A percentile compares a stretch with the other conserved stretches of the same genome.
Evolutionary conservation across 2,329 filamentous ascomycete genomes (phyloP).

Genomic region (Exophiala sp.): DNA sequence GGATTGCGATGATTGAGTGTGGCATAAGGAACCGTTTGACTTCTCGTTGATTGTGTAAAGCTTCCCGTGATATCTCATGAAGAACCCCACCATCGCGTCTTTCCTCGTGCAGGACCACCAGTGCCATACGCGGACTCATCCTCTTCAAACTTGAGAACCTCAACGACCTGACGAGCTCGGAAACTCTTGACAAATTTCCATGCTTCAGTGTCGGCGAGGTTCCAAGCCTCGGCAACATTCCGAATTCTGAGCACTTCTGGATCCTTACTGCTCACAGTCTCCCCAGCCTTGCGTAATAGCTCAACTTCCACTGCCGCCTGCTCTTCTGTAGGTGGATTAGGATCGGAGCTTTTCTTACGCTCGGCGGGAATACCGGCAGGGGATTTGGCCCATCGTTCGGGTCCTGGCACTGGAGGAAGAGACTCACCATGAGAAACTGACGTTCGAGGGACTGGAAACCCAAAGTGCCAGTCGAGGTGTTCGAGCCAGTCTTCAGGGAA

Average conservation of each 20-base stretch:
- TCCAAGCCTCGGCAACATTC: conserved; percentile 52
- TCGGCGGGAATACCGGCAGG: conserved; percentile 38
- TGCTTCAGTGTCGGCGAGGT: conserved; percentile 60
- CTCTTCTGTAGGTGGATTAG: conserved; percentile 36
- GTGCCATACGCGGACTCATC: conserved; percentile 43
- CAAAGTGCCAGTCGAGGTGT: conserved; percentile 87
- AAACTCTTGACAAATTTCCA: conserved; percentile 63
- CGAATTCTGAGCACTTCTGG: conserved; percentile 39
- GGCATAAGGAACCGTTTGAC: no score
- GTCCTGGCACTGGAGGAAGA: conserved; percentile 56
- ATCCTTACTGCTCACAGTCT: conserved; percentile 41
- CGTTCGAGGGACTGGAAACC: conserved; percentile 68
- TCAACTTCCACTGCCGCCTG: conserved; percentile 44
- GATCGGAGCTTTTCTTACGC: conserved; percentile 36
- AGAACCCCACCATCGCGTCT: conserved; percentile 20
- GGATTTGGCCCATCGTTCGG: conserved; percentile 52
- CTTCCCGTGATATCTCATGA: conserved; percentile 1
- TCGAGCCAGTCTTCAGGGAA: conserved; percentile 50
- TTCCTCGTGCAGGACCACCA: conserved; percentile 14
- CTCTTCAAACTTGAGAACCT: conserved; percentile 58
- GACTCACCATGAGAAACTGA: conserved; percentile 52
- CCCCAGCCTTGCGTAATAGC: conserved; percentile 49
- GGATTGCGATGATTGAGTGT: not conserved
- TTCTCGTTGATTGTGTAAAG: no score
- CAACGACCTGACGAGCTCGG: conserved; percentile 53